Conservation (phyloP, 345 rosid genomes). For the Brassica cretica region DNA sequence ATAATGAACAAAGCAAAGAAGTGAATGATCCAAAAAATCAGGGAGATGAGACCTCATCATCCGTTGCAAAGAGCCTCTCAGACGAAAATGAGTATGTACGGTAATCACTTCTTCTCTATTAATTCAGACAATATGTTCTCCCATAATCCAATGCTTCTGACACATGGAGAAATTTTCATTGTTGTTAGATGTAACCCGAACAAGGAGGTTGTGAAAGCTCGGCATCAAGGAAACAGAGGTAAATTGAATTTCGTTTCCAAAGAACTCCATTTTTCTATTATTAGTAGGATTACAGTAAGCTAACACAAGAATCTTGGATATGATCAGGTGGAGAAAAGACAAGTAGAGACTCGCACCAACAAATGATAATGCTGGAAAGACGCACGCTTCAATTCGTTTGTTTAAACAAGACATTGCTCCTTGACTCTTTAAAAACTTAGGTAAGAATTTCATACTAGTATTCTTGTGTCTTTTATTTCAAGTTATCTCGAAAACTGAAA, state of each 20-base stretch:
- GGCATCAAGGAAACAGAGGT: slow-evolving; percentile 36
- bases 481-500: slow-evolving; percentile 11
- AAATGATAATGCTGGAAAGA: slow-evolving; percentile 52
- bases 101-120: slow-evolving; percentile 16
- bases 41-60: slow-evolving; percentile 48
- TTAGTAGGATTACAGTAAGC: background rate
- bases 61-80: slow-evolving; percentile 45
- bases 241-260: background rate
- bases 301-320: slow-evolving; percentile 19
- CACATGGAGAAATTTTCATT: slow-evolving; percentile 15
- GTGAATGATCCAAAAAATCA: slow-evolving; percentile 32
- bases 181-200: slow-evolving; percentile 37
- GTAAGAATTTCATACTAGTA: slow-evolving; percentile 11
- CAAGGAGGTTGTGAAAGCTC: slow-evolving; percentile 34
- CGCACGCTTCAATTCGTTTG: slow-evolving; percentile 51
- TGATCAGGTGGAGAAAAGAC: slow-evolving; percentile 36
- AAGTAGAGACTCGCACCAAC: slow-evolving; percentile 40
- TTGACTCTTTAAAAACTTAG: slow-evolving; percentile 31
- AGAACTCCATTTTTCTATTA: background rate
- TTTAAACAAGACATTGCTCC: slow-evolving; percentile 36
- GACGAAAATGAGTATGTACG: slow-evolving; percentile 47
- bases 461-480: slow-evolving; percentile 19
- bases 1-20: slow-evolving; percentile 31
- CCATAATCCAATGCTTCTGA: slow-evolving; percentile 16
- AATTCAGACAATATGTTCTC: background rate